Evolutionary conservation across 2,329 filamentous ascomycete species (phyloP).

Genomic region (Curvularia verruculosa): DNA sequence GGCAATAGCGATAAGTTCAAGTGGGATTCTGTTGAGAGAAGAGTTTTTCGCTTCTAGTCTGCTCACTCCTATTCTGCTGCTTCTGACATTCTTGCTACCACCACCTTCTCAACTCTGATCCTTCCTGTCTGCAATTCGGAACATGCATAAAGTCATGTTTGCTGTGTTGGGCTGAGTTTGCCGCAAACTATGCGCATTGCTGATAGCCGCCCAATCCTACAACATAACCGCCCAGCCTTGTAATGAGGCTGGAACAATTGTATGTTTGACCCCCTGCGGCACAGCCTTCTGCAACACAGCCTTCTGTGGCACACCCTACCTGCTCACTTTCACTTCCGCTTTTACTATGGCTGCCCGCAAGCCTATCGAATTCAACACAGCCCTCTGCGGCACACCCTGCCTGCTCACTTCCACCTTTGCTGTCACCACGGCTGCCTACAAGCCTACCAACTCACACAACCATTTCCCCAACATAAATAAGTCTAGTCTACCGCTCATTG

Average conservation of each 20-base stretch:
- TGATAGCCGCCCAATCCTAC: background rate
- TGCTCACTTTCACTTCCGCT: background rate
- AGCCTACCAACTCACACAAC: background rate
- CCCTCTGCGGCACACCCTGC: too few species aligned
- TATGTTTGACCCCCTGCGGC: background rate
- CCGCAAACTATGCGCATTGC: background rate
- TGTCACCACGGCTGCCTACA: conserved; percentile 2
- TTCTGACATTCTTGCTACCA: too few species aligned
- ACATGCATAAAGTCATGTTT: background rate
- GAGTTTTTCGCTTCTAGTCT: too few species aligned
- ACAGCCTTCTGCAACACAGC: too few species aligned
- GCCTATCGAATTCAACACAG: too few species aligned
- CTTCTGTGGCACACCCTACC: too few species aligned
- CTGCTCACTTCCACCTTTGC: background rate
- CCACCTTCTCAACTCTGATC: too few species aligned
- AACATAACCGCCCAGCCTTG: background rate
- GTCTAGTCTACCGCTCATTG: background rate
- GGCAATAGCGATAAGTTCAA: too few species aligned
- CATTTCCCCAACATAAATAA: background rate
- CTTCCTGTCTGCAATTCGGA: background rate
- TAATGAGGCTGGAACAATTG: background rate
- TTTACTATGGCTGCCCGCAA: background rate
- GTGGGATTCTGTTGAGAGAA: too few species aligned
- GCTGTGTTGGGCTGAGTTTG: background rate
- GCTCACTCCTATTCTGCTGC: too few species aligned